These are phyloP conservation scores for Tulasnella sp. DNA, from an alignment of 768 basidiomycete genomes.

Conservation along the genomic window DNA sequence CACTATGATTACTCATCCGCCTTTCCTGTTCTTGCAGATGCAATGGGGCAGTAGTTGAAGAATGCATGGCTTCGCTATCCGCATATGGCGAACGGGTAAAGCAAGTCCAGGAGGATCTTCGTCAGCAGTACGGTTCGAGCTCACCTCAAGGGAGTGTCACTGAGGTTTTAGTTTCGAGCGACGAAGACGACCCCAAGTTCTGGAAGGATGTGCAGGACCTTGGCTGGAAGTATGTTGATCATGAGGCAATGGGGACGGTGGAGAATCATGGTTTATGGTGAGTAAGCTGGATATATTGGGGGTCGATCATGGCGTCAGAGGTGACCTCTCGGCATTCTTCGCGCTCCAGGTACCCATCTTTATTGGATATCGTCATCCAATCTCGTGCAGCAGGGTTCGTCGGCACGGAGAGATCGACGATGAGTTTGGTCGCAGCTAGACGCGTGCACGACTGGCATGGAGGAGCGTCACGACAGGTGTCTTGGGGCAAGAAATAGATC, in stretches of 20 bases:
- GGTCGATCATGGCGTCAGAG: background rate
- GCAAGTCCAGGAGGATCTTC: conserved; percentile 32
- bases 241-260: background rate
- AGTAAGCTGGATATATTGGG: background rate
- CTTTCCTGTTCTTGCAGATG: background rate
- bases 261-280: conserved; percentile 20
- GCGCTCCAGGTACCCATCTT: conserved; percentile 24
- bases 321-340: background rate
- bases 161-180: conserved; percentile 36
- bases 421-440: conserved; percentile 32
- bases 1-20: background rate
- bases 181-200: conserved; percentile 19
- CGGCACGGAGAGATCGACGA: conserved; percentile 35
- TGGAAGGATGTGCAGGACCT: conserved; percentile 23
- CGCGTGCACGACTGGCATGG: conserved; percentile 36
- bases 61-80: conserved; percentile 14
- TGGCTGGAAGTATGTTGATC: conserved; percentile 32
- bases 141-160: background rate
- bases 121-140: background rate
- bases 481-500: background rate
- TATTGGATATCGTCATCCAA: conserved; percentile 32
- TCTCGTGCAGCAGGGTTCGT: conserved; percentile 35
- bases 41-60: background rate
- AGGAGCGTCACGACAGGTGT: conserved; percentile 4
- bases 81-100: conserved; percentile 18